Base-by-base conservation (phyloP, 208 protist genomes). In the Wallacemonas sp. region DNA sequence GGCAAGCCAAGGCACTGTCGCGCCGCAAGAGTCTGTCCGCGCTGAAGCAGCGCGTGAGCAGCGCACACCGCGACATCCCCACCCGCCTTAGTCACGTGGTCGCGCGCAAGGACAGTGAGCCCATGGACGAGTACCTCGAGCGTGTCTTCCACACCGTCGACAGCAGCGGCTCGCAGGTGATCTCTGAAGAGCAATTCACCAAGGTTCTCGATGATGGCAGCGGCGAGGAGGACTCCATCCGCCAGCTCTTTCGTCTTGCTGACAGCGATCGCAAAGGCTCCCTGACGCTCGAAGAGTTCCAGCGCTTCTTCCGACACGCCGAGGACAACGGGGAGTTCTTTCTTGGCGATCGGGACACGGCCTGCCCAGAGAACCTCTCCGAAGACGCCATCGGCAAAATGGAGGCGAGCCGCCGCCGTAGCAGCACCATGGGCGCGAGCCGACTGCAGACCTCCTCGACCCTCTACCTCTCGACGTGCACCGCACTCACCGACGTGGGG, bases 231-330 rank as follows among this genome's bases (percentile, higher is more conserved):
- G 52, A 58, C 6, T 58, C 52, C n/a, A 30, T 1, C 0, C 52
- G 52, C n/a, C 52, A 58, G 11, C 70, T 79, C 32, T 70, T 79
- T 54, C 14, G 48, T 32, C 39, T 43, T 1, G 61, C 65, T 34
- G 70, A 72, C 44, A 29, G 24, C 38, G 39, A 71, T 26, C 38
- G 52, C 16, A 74, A 81, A 44, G 83, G 76, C 8, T 70, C 24
- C 38, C 43, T 89, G 1, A 73, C 61, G 46, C 69, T 65, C 32
- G 60, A 58, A 16, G 75, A 85, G 32, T 85, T 89, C 24, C 63
- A 74, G 26, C 70, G 63, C 21, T 81, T 72, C 44, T 81, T 81
- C 16, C 48, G 70, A 2, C 61, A 67, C 39, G 61, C 58, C 0
- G 64, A 80, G 36, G 61, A 69, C 19, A 70, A 57, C 41, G 68